Percentiles rank a stretch among this genome's conserved stretches.
Conservation (phyloP, 352 stramenopile genomes). For the Saprolegnia parasitica region DNA sequence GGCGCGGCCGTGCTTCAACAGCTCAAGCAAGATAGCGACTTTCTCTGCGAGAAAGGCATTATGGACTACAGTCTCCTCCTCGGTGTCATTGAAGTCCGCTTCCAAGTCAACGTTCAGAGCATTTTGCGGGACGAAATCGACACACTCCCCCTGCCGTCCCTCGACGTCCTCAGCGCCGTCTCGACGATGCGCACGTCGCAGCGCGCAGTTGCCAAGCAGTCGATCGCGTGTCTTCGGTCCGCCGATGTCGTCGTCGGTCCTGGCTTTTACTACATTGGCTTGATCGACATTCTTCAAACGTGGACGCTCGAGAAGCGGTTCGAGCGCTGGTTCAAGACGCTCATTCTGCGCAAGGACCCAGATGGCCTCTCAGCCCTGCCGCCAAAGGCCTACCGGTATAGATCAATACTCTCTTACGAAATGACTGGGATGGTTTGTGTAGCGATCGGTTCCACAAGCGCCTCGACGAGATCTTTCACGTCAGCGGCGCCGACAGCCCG, state of each 20-base stretch:
- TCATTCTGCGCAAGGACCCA: conserved; percentile 57
- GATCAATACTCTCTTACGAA: neutral
- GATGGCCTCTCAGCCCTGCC: conserved; percentile 74
- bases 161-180: conserved; percentile 29
- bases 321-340: conserved; percentile 69
- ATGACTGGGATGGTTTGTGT: neutral
- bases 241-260: conserved; percentile 75
- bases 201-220: conserved; percentile 45
- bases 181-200: conserved; percentile 7
- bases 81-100: conserved; percentile 72
- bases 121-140: conserved; percentile 58
- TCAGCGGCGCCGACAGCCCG: conserved; percentile 40
- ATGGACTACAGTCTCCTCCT: conserved; percentile 86
- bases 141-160: conserved; percentile 40
- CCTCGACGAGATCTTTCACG: conserved; percentile 67
- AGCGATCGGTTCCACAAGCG: conserved; percentile 60
- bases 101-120: conserved; percentile 63
- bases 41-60: conserved; percentile 60
- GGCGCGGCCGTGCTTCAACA: conserved; percentile 48
- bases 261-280: conserved; percentile 80
- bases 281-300: conserved; percentile 85
- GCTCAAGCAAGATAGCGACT: conserved; percentile 64
- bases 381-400: conserved; percentile 56
- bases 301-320: conserved; percentile 68
- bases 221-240: conserved; percentile 52